These are phyloP conservation scores for Erigeron canadensis DNA, from an alignment of 129 eudicot genomes.

Conservation along the genomic window DNA sequence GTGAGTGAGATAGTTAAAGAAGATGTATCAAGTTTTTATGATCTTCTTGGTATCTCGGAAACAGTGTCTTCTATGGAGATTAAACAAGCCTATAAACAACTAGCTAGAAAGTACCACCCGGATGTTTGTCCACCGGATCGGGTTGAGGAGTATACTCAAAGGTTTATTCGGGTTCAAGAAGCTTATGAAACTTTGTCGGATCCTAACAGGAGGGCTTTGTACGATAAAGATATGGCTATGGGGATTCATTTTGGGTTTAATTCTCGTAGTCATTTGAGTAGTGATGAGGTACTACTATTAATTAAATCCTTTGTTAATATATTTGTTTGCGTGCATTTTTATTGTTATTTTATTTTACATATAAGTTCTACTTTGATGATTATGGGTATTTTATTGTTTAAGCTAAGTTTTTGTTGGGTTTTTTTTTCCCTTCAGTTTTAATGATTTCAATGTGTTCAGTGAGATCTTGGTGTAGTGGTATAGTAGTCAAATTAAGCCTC, in stretches of 20 bases:
- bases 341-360: no score
- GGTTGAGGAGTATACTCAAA: conserved; percentile 71
- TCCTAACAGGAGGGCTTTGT: conserved; percentile 65
- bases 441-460: no score
- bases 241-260: conserved; percentile 64
- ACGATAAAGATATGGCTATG: conserved; percentile 60
- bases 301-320: no score
- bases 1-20: conserved; percentile 21
- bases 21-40: conserved; percentile 57
- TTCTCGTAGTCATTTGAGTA: conserved; percentile 34
- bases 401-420: no score
- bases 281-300: conserved; percentile 58
- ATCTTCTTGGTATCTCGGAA: conserved; percentile 72
- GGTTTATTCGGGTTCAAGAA: conserved; percentile 87
- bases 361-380: no score
- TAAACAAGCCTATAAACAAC: conserved; percentile 83
- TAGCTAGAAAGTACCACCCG: conserved; percentile 94
- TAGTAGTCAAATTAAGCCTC: no score
- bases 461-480: no score
- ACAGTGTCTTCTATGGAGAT: conserved; percentile 61
- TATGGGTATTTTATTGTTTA: no score
- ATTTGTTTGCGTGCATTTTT: no score
- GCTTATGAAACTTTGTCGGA: conserved; percentile 94
- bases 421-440: no score
- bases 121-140: conserved; percentile 95